Evolutionary conservation across 768 basidiomycete species (phyloP).

Genomic region (Leccinum subtestaceum): DNA sequence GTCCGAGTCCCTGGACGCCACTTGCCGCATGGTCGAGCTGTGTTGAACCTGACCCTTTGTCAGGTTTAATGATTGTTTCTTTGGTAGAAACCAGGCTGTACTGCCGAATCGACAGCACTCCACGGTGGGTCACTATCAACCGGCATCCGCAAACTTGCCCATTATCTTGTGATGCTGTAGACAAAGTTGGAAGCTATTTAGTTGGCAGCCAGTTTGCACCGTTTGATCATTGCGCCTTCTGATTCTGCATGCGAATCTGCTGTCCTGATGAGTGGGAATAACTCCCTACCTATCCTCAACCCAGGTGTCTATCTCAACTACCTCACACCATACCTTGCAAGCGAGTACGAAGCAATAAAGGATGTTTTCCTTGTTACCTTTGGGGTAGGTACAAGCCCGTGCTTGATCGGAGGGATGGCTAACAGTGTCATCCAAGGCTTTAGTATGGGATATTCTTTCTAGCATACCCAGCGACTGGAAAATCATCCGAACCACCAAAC

Average conservation of each 20-base stretch:
- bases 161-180: background rate
- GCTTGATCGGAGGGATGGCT: background rate
- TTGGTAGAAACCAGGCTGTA: background rate
- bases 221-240: background rate
- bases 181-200: background rate
- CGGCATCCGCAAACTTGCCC: background rate
- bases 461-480: constrained; percentile 21
- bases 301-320: constrained; percentile 27
- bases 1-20: background rate
- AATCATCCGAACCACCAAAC: constrained; percentile 14
- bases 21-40: background rate
- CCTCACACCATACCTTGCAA: constrained; percentile 19
- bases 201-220: background rate
- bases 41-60: background rate
- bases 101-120: background rate
- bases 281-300: constrained; percentile 15
- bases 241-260: background rate
- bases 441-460: constrained; percentile 27
- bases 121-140: background rate
- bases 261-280: constrained; percentile 3
- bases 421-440: constrained; percentile 15
- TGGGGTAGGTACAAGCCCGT: constrained; percentile 12
- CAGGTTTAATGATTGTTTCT: background rate
- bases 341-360: constrained; percentile 19
- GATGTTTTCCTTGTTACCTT: constrained; percentile 19